Percentiles rank a stretch among this genome's conserved stretches.
Evolutionary conservation across 768 basidiomycete species (phyloP).

Genomic region (Mycena haematopus): DNA sequence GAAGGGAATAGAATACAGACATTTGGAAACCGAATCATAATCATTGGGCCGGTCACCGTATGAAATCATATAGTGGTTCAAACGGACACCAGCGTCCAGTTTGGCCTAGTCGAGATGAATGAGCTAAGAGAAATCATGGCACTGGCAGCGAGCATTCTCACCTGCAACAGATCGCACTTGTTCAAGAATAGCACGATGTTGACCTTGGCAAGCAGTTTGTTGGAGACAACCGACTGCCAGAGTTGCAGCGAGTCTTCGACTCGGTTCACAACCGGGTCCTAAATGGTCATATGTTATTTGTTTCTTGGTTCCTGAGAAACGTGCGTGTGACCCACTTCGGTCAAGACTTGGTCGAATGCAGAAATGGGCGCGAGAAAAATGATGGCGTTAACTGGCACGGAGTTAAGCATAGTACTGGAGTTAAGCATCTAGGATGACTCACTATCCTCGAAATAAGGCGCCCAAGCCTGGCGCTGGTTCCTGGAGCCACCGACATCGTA

Average conservation of each 20-base stretch:
- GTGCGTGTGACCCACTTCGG: slow-evolving; percentile 58
- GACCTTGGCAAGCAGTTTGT: slow-evolving; percentile 75
- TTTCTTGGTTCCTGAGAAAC: slow-evolving; percentile 11
- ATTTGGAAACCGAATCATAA: slow-evolving; percentile 76
- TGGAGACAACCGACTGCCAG: slow-evolving; percentile 76
- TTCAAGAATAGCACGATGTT: slow-evolving; percentile 84
- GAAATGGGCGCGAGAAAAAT: slow-evolving; percentile 91
- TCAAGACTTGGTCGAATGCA: slow-evolving; percentile 83
- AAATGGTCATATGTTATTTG: slow-evolving; percentile 3
- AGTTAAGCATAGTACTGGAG: neutral
- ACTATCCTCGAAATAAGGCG: slow-evolving; percentile 90
- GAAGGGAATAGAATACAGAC: slow-evolving; percentile 46
- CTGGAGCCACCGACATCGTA: slow-evolving; percentile 87
- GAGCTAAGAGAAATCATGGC: slow-evolving; percentile 12
- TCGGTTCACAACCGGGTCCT: slow-evolving; percentile 80
- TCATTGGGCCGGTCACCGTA: slow-evolving; percentile 84
- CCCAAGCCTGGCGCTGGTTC: slow-evolving; percentile 86
- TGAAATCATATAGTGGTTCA: slow-evolving; percentile 70
- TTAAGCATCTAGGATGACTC: slow-evolving; percentile 31
- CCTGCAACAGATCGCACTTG: slow-evolving; percentile 81
- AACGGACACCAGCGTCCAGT: slow-evolving; percentile 74
- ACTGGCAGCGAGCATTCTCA: slow-evolving; percentile 33
- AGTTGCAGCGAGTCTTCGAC: slow-evolving; percentile 79
- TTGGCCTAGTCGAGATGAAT: slow-evolving; percentile 57
- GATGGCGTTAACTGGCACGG: slow-evolving; percentile 74